Evolutionary conservation across 208 protist species (phyloP).

Genomic region (Zelonia costaricensis): DNA sequence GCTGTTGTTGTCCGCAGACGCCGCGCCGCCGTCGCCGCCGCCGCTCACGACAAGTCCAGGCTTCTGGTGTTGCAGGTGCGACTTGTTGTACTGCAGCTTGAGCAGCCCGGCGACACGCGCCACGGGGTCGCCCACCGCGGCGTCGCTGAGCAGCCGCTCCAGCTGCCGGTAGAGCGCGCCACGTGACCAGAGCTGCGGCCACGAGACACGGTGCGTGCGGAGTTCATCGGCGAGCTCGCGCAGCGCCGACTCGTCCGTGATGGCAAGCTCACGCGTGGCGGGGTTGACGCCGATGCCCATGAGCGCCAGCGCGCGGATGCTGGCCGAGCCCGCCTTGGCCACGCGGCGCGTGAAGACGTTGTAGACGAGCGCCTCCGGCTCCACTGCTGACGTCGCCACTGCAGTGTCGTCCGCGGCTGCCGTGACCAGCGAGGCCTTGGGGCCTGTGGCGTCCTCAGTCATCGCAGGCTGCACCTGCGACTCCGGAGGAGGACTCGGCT

Average conservation of each 20-base stretch:
- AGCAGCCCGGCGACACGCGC: conserved; percentile 40
- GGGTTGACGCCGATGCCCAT: conserved; percentile 64
- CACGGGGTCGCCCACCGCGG: conserved; percentile 24
- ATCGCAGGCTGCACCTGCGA: too few relatives aligned
- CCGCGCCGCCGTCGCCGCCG: conserved; percentile 1
- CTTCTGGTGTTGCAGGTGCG: conserved; percentile 20
- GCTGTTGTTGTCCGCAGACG: too few relatives aligned
- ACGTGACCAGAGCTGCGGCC: conserved; percentile 64
- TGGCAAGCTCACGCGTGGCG: conserved; percentile 42
- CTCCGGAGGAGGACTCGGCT: too few relatives aligned
- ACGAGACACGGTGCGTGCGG: conserved; percentile 40
- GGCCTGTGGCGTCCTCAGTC: too few relatives aligned
- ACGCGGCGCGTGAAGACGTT: conserved; percentile 89
- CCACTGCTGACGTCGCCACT: not conserved
- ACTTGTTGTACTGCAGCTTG: conserved; percentile 44
- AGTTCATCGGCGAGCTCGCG: conserved; percentile 43
- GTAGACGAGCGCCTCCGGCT: conserved; percentile 47
- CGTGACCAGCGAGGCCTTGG: not conserved
- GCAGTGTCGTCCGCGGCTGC: not conserved
- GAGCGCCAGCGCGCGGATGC: conserved; percentile 46
- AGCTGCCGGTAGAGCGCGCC: conserved; percentile 46
- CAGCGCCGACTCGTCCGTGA: conserved; percentile 49
- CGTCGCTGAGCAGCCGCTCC: conserved; percentile 36
- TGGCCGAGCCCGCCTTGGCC: conserved; percentile 40
- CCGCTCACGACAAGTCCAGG: conserved; percentile 37